Percentiles rank a stretch among this genome's conserved stretches.
phyloP scores from a whole-genome alignment of 2,329 filamentous ascomycete genomes.

The Byssothecium circinans region DNA sequence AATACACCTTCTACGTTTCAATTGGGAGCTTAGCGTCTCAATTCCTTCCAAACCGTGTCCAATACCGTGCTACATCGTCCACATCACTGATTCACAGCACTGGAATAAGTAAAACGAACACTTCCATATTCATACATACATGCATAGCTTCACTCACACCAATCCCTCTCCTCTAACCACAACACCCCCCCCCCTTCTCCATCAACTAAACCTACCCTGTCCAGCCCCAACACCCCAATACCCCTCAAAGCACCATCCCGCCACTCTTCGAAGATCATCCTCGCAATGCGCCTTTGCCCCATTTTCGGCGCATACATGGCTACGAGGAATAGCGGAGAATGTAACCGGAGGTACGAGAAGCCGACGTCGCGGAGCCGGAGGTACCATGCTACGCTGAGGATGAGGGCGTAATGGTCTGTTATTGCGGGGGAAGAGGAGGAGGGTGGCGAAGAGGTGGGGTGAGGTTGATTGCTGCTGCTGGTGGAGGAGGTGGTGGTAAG shows the following conservation, averaged over 20 bases:
- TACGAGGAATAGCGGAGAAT: constrained; percentile 6
- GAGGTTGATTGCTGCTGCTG: not conserved
- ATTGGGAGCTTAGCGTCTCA: no score
- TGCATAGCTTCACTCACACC: no score
- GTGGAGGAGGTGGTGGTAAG: not conserved
- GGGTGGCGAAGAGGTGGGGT: not conserved
- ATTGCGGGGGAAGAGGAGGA: not conserved
- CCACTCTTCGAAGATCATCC: constrained; percentile 10
- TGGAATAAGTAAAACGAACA: no score
- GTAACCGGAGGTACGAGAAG: constrained; percentile 9
- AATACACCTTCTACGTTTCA: no score
- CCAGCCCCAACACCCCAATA: constrained; percentile 7
- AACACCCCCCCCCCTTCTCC: no score
- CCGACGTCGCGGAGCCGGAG: constrained; percentile 9
- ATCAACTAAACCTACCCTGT: no score
- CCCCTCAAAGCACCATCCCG: constrained; percentile 5
- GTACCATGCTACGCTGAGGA: constrained; percentile 8
- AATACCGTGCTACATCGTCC: no score
- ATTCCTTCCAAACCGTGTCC: no score
- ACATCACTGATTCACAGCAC: no score
- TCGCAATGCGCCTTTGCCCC: constrained; percentile 7
- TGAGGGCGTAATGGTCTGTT: constrained; percentile 6
- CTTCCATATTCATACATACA: no score
- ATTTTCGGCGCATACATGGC: constrained; percentile 7
- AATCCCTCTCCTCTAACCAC: no score